Evolutionary conservation across 2,329 filamentous ascomycete genomes (phyloP), one percentile per base, ranked within the genome.

Genomic region (Trichoderma koningii): DNA sequence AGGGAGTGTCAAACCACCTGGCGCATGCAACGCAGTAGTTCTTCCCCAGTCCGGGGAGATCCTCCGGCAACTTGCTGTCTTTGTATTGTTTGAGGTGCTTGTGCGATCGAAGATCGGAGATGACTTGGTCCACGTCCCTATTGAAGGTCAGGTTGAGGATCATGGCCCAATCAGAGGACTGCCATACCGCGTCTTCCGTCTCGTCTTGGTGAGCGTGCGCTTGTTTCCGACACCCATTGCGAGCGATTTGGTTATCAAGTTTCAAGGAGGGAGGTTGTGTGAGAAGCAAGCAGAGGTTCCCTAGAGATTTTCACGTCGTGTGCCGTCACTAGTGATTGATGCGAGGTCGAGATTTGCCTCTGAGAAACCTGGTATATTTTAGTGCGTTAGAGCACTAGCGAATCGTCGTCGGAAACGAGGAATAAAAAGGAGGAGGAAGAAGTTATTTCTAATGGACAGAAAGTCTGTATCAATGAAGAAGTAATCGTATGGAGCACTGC

Each of bases 21-120:
- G 95, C 90, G 77, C 95, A 99, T 78, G 97, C 91, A 17, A 90
- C 83, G 77, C 95, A 99, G 78, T 97, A 98, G 76, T 89, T 89
- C 71, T 87, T 84, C 28, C 95, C 95, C 55, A 97, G 82, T 0
- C 88, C 94, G 3, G 95, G 95, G 42, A 97, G 83, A 73, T 98
- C 95, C 75, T 98, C 94, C 23, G 85, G 80, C 6, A 89, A 87
- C 74, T 97, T 96, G 50, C 88, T 86, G 56, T 87, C 85, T 75
- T 93, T 90, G 82, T 89, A 93, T 69, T 91, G 86, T 53, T 87
- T 80, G 41, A 99, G 86, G 74, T 98, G 93, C 75, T 89, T 90
- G 21, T 91, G 85, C 38, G 89, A 90, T 68, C 84, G 81, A 64
- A 97, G 79, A 76, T 99, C 95, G 69, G 88, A 87, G 74, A 93